phyloP scores from a whole-genome alignment of 176 grass and related monocot species.

The Calamus simplicifolius region DNA sequence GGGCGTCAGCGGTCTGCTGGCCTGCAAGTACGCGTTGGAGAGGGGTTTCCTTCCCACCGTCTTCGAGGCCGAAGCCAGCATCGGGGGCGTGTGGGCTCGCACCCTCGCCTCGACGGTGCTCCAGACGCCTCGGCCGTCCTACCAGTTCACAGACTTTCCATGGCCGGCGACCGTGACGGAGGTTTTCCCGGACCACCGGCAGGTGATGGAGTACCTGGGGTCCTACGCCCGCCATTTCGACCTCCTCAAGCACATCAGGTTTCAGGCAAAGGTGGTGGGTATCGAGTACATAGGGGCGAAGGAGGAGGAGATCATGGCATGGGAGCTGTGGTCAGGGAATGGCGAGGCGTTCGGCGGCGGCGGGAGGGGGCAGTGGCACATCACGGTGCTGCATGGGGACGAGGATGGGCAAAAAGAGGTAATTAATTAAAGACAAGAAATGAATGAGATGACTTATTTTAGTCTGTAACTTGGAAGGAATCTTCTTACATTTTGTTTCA shows the following conservation, averaged over 20 bases:
- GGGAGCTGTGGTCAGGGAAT: neutral
- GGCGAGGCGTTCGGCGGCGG: conserved; percentile 3
- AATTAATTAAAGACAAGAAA: neutral
- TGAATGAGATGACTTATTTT: no score
- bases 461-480: no score
- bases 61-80: conserved; percentile 21
- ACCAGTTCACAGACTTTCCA: conserved; percentile 31
- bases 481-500: no score
- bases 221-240: conserved; percentile 27
- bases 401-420: neutral
- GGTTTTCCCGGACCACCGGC: conserved; percentile 20
- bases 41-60: conserved; percentile 20
- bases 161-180: conserved; percentile 22
- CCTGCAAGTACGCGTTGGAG: conserved; percentile 25
- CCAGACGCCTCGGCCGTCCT: conserved; percentile 17
- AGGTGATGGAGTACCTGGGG: conserved; percentile 30
- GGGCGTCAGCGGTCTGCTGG: conserved; percentile 25
- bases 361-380: neutral
- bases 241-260: conserved; percentile 15
- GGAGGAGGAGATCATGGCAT: conserved; percentile 5
- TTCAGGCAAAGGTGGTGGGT: neutral
- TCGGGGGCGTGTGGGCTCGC: conserved; percentile 41
- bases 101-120: conserved; percentile 28
- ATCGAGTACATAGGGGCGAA: neutral
- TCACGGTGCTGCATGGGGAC: neutral